These are phyloP conservation scores for Pythium biforme DNA, from an alignment of 352 stramenopile species.

Conservation along the genomic window DNA sequence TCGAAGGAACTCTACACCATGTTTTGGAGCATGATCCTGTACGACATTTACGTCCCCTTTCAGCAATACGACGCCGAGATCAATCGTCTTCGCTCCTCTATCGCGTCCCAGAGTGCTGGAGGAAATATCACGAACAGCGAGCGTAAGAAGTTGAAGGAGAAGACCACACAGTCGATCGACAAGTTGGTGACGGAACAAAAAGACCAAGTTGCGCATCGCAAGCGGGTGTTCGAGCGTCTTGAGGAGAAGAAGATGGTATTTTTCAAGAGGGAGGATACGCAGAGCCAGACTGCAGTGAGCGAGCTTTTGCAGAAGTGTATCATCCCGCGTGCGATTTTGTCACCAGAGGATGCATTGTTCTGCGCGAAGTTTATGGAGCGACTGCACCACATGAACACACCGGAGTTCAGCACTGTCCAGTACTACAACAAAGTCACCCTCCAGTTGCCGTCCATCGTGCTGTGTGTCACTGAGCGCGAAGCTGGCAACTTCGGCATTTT, in stretches of 20 bases:
- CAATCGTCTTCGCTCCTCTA: constrained; percentile 58
- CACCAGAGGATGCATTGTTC: constrained; percentile 82
- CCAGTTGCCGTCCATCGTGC: constrained; percentile 73
- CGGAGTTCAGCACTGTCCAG: constrained; percentile 72
- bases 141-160: constrained; percentile 81
- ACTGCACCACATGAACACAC: constrained; percentile 70
- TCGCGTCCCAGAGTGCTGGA: constrained; percentile 31
- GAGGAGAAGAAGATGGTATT: constrained; percentile 70
- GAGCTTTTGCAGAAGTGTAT: constrained; percentile 83
- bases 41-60: constrained; percentile 87
- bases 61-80: constrained; percentile 87
- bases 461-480: constrained; percentile 83
- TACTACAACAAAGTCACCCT: constrained; percentile 82
- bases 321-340: constrained; percentile 72
- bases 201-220: constrained; percentile 81
- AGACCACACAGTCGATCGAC: constrained; percentile 75
- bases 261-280: constrained; percentile 43
- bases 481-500: constrained; percentile 87
- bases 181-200: constrained; percentile 85
- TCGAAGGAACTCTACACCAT: constrained; percentile 76
- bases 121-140: constrained; percentile 51
- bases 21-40: constrained; percentile 86
- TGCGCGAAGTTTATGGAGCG: constrained; percentile 85
- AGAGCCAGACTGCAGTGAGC: constrained; percentile 49
- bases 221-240: constrained; percentile 77